Percentiles rank a stretch among this genome's conserved stretches.
phyloP scores from a whole-genome alignment of 306 rosid genomes.

The Quercus engelmannii region DNA sequence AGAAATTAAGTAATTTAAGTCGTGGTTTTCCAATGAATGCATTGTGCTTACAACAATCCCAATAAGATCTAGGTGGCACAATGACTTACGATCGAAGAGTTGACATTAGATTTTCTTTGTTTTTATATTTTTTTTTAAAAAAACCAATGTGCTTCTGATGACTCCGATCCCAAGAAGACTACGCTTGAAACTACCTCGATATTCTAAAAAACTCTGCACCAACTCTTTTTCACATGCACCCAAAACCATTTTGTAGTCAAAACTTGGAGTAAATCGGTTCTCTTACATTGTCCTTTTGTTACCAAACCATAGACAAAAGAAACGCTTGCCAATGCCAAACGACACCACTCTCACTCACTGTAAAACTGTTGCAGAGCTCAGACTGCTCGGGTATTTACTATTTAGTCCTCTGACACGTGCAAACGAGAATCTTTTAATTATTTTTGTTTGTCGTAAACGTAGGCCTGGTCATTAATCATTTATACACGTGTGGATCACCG shows the following conservation, averaged over 20 bases:
- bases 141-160: too few relatives aligned
- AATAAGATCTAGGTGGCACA: too few relatives aligned
- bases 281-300: background rate
- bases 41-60: fast-evolving
- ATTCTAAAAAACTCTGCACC: too few relatives aligned
- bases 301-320: background rate
- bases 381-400: background rate
- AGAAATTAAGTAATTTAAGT: too few relatives aligned
- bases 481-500: constrained; percentile 6
- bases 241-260: background rate
- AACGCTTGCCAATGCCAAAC: background rate
- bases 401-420: background rate
- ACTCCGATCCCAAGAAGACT: too few relatives aligned
- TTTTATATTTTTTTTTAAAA: too few relatives aligned
- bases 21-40: too few relatives aligned
- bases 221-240: background rate
- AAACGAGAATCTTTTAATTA: background rate
- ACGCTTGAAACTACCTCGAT: too few relatives aligned
- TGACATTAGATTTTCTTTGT: too few relatives aligned
- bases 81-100: too few relatives aligned
- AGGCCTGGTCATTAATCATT: background rate
- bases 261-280: background rate
- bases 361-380: background rate
- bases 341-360: background rate
- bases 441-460: background rate